Conservation (phyloP, 148 eudicot genomes). For the Fagopyrum tataricum region DNA sequence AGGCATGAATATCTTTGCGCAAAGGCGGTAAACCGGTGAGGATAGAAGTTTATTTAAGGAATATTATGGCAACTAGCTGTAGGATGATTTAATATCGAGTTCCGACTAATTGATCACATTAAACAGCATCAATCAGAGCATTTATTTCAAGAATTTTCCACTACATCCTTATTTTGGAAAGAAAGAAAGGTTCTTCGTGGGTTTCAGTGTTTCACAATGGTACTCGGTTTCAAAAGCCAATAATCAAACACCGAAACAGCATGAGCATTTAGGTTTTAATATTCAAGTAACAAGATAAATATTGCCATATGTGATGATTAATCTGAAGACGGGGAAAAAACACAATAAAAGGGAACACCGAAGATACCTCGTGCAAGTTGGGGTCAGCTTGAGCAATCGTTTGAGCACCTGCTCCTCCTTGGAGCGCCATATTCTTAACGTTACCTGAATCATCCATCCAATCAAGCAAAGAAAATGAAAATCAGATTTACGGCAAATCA, state of each 20-base stretch:
- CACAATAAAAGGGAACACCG: neutral
- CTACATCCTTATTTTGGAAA: neutral
- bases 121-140: neutral
- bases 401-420: conserved; percentile 32
- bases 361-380: conserved; percentile 36
- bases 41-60: neutral
- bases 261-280: neutral
- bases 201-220: no score
- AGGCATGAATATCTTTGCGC: neutral
- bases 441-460: conserved; percentile 27
- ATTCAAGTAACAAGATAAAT: neutral
- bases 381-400: conserved; percentile 35
- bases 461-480: conserved; percentile 3
- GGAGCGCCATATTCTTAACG: conserved; percentile 34
- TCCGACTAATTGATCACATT: neutral
- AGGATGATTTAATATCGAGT: neutral
- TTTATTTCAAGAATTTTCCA: neutral
- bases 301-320: neutral
- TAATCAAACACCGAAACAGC: conserved; percentile 1
- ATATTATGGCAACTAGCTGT: neutral
- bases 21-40: neutral
- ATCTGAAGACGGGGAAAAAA: neutral
- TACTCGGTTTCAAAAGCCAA: neutral
- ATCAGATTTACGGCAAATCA: conserved; percentile 8
- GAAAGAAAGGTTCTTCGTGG: neutral